These are phyloP conservation scores for Cytospora chrysosperma DNA, from an alignment of 2,329 filamentous ascomycete genomes.

Conservation along the genomic window DNA sequence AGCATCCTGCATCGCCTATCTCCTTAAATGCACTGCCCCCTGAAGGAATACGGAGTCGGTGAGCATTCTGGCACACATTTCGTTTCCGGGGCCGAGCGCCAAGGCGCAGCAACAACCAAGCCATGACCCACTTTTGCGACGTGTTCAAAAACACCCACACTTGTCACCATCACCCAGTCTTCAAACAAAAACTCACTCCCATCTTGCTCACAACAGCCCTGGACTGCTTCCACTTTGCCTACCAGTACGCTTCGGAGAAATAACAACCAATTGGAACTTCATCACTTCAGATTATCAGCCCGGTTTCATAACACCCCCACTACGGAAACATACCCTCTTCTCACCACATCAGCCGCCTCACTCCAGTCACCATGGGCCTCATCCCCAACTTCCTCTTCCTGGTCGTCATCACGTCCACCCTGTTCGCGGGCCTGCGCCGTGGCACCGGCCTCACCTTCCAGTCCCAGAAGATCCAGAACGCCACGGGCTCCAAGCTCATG, in stretches of 20 bases:
- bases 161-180: not conserved
- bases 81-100: not conserved
- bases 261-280: too few species aligned
- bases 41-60: not conserved
- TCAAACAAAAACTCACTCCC: not conserved
- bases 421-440: constrained; percentile 23
- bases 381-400: constrained; percentile 24
- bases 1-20: not conserved
- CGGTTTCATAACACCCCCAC: not conserved
- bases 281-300: not conserved
- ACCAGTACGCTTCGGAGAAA: not conserved
- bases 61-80: not conserved
- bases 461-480: constrained; percentile 18
- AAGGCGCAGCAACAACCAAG: not conserved
- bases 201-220: not conserved
- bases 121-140: not conserved
- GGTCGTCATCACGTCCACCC: constrained; percentile 22
- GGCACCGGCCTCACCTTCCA: constrained; percentile 24
- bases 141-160: not conserved
- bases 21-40: not conserved
- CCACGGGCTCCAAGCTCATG: constrained; percentile 7
- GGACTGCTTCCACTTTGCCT: not conserved
- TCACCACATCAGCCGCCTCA: not conserved
- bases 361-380: constrained; percentile 13
- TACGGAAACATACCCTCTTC: too few species aligned